Evolutionary conservation across 2,329 filamentous ascomycete genomes (phyloP), one percentile per base, ranked within the genome.

Genomic region (Colletotrichum neosansevieriae): DNA sequence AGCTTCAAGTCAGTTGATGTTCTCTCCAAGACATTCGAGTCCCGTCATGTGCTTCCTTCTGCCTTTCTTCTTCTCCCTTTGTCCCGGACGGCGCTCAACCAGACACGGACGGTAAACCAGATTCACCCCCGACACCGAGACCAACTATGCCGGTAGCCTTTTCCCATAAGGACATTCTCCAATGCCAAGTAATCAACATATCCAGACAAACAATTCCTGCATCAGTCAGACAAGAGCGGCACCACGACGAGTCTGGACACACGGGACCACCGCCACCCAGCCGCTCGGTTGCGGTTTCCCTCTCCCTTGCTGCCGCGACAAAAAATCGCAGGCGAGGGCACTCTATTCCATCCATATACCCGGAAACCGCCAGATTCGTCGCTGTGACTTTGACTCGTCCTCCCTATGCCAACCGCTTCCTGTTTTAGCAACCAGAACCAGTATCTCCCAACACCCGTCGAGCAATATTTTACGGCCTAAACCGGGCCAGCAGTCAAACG

Each of bases 241-340:
- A 13, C 24, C 15, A 6, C 2, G 21, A 50, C 36, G 36, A 38
- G 4, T 3, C 6, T 13, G 36, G 36, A 15, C 50, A 19, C 13
- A 54, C 50, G n/a, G 32, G 29, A 50, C 50, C 44, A 60, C 54
- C 32, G 34, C 47, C 40, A 49, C 21, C 58, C 50, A 50, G 34
- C 34, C 40, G 50, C 38, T 47, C 44, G 65, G 58, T 53, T 57
- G 36, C 63, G 54, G 40, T 47, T 67, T 51, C 53, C 51, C 21
- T 53, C 17, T 12, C 49, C 5, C 44, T 24, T 47, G 4, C 15
- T 38, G 4, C 47, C 24, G 13, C 45, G 7, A 10, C 45, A 49
- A 49, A 7, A 49, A 49, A 24, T n/a, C 45, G 45, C 45, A n/a
- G 12, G 21, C 21, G 21, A 32, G 13, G 47, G 13, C 29, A 3